Evolutionary conservation across 768 basidiomycete genomes (phyloP).

Genomic region (Daedalea quercina): DNA sequence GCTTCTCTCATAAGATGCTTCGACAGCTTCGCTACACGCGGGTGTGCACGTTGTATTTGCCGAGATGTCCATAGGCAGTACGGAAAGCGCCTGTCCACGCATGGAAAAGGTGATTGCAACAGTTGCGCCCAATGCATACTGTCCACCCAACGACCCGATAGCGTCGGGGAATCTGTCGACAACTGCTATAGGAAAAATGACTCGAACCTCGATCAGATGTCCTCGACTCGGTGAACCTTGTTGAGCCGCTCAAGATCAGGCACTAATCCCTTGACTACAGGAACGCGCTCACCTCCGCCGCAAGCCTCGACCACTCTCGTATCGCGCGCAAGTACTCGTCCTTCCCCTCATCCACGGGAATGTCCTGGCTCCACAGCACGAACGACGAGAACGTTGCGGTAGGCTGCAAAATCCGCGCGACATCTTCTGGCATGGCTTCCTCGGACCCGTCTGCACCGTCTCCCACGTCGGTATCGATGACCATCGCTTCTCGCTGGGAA

Average conservation of each 20-base stretch:
- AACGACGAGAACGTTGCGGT: slow-evolving; percentile 56
- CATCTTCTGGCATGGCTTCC: slow-evolving; percentile 9
- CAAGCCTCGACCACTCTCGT: slow-evolving; percentile 63
- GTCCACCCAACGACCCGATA: not conserved
- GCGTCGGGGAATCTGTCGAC: not conserved
- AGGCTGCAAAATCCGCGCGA: slow-evolving; percentile 35
- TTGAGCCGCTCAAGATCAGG: not conserved
- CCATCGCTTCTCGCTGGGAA: slow-evolving; percentile 16
- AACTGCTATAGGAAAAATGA: too few species aligned
- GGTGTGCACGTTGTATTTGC: too few species aligned
- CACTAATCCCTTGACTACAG: not conserved
- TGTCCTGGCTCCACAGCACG: slow-evolving; percentile 73
- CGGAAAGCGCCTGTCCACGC: too few species aligned
- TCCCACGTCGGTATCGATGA: slow-evolving; percentile 23
- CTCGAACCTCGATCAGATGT: not conserved
- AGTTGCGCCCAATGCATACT: too few species aligned
- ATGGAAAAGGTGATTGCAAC: too few species aligned
- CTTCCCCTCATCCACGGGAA: slow-evolving; percentile 55
- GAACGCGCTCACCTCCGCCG: slow-evolving; percentile 43
- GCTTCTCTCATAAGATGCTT: too few species aligned
- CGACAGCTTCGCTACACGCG: too few species aligned
- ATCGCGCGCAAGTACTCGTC: slow-evolving; percentile 71
- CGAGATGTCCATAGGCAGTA: too few species aligned
- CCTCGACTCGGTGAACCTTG: slow-evolving; percentile 4
- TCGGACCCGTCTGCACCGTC: slow-evolving; percentile 16